A percentile compares a stretch with the other conserved stretches of the same genome.
phyloP scores from a whole-genome alignment of 2,329 filamentous ascomycete species.

The Periconia digitata region DNA sequence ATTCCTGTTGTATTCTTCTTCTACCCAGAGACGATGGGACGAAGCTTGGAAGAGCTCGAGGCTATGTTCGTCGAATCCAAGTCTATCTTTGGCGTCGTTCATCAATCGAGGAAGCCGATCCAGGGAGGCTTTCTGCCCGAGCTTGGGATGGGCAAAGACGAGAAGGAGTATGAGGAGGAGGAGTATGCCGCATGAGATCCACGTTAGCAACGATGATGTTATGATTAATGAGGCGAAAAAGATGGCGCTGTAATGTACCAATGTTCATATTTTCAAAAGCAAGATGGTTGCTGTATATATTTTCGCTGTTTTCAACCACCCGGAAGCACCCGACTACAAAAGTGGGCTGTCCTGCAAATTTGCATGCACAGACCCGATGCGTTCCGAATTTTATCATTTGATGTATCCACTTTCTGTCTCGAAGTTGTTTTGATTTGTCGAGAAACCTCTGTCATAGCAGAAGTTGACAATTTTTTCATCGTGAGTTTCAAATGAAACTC shows the following conservation, averaged over 20 bases:
- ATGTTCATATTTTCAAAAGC: background rate
- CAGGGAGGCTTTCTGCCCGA: slow-evolving; percentile 9
- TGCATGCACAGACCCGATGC: background rate
- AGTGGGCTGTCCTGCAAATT: background rate
- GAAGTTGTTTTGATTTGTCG: background rate
- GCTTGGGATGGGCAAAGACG: slow-evolving; percentile 14
- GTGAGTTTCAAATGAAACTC: too few species aligned
- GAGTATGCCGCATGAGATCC: background rate
- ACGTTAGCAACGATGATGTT: background rate
- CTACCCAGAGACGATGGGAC: slow-evolving; percentile 55
- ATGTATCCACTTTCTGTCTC: background rate
- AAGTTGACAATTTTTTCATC: too few species aligned
- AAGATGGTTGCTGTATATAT: background rate
- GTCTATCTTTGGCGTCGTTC: slow-evolving; percentile 27
- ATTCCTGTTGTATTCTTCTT: slow-evolving; percentile 49
- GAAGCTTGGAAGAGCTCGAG: slow-evolving; percentile 50
- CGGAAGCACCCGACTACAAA: background rate
- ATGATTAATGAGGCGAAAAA: background rate
- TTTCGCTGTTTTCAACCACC: background rate
- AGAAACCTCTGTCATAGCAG: background rate
- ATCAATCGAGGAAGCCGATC: slow-evolving; percentile 21
- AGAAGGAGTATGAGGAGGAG: slow-evolving; percentile 6
- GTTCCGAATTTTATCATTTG: background rate
- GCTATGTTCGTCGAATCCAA: slow-evolving; percentile 45
- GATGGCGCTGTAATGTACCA: background rate